Evolutionary conservation across 352 stramenopile genomes (phyloP), one percentile per base, ranked within the genome.

Genomic region (Phytopythium oedochilum): DNA sequence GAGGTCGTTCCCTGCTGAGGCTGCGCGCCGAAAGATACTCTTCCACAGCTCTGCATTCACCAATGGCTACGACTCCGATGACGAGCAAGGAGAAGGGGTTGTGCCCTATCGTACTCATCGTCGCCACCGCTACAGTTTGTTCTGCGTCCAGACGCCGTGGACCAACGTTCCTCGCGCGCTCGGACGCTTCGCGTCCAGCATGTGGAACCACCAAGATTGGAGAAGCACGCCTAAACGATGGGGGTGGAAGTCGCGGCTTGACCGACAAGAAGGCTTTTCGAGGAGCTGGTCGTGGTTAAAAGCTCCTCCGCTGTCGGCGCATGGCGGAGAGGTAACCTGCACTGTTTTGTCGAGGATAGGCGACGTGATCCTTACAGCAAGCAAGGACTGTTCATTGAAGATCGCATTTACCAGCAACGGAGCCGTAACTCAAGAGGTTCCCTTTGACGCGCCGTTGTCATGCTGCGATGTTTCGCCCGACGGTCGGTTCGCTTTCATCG

Each of bases 391-490:
- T 20, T 78, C 67, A 8, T 55, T 93, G 10, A 88, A 89, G 48
- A 46, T 90, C 0, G 83, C 74, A 2, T 51, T 55, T 0, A 71
- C 69, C 4, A 29, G 58, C 2, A 60, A 83, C 43, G 60, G 70
- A 2, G 35, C 32, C 4, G 60, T 77, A 26, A 58, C 52, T 12
- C 68, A 66, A 14, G 69, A 67, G 18, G 44, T 86, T 14, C 67
- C 55, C 0, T 61, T 65, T 15, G 60, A 73, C 17, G 64, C 57
- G 14, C 75, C 73, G 1, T 56, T 92, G 3, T 90, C 82, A 1
- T 90, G 79, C 55, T 88, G 81, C 29, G 82, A 87, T 57, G 48
- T 92, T 2, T 88, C 81, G 5, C 71, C 74, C 6, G 74, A 92
- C 36, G 83, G 89, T 38, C 78, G 61, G 6, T 34, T 81, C 18